A percentile compares a stretch with the other conserved stretches of the same genome.
Conservation (phyloP, 345 rosid species). For the Euclidium syriacum region DNA sequence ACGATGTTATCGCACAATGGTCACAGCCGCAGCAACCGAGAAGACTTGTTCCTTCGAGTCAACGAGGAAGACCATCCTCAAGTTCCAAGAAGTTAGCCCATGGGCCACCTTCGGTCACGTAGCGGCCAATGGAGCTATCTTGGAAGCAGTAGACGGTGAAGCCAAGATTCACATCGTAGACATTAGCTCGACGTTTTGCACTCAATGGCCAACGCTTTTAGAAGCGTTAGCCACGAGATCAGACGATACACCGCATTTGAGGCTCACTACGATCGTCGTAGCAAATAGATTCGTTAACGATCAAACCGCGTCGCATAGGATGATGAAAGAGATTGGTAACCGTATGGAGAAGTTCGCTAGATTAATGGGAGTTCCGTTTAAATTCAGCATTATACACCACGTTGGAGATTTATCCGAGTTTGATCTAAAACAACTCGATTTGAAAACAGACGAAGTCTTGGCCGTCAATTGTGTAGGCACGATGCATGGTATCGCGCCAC, state of each 20-base stretch:
- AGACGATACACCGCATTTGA: conserved; percentile 81
- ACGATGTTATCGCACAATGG: conserved; percentile 53
- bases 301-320: conserved; percentile 41
- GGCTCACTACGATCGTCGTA: conserved; percentile 62
- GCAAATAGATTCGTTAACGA: conserved; percentile 31
- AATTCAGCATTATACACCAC: conserved; percentile 77
- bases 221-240: conserved; percentile 95
- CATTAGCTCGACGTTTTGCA: conserved; percentile 85
- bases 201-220: conserved; percentile 97
- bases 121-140: conserved; percentile 81
- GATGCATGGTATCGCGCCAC: conserved; percentile 49
- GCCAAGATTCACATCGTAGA: conserved; percentile 74
- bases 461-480: conserved; percentile 73
- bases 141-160: conserved; percentile 91
- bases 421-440: conserved; percentile 44
- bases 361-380: conserved; percentile 97
- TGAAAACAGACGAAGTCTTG: conserved; percentile 67
- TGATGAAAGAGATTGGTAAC: conserved; percentile 88
- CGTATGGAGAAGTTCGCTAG: conserved; percentile 95
- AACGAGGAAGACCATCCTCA: conserved; percentile 67
- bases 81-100: conserved; percentile 92
- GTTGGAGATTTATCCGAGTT: conserved; percentile 64
- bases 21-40: conserved; percentile 54
- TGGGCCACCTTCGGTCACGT: conserved; percentile 99
- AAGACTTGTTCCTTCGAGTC: conserved; percentile 76